These are phyloP conservation scores for Monosporozyma solicola DNA, from an alignment of 805 yeast species.

Conservation along the genomic window DNA sequence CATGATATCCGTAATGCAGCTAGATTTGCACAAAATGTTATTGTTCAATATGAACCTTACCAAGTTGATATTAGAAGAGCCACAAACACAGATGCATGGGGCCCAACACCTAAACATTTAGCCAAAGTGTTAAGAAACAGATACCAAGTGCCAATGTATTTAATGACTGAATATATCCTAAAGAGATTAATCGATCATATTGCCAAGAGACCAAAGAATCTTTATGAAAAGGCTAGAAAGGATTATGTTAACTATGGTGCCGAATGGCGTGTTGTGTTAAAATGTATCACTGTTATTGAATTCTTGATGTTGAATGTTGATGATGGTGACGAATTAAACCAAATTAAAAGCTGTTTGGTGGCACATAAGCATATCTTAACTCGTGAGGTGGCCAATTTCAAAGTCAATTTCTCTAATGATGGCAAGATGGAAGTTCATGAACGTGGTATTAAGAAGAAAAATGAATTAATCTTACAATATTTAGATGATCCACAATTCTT, in stretches of 20 bases:
- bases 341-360: constrained; percentile 23
- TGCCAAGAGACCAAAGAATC: constrained; percentile 29
- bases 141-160: constrained; percentile 25
- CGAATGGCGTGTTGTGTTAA: constrained; percentile 35
- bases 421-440: constrained; percentile 34
- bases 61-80: constrained; percentile 36
- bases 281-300: constrained; percentile 31
- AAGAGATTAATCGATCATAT: constrained; percentile 31
- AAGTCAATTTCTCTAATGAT: constrained; percentile 27
- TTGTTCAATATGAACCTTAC: constrained; percentile 32
- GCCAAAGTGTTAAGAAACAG: constrained; percentile 27
- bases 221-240: constrained; percentile 32
- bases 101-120: constrained; percentile 39
- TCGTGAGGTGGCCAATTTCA: constrained; percentile 24
- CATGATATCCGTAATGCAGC: constrained; percentile 35
- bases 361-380: constrained; percentile 28
- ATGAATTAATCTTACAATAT: constrained; percentile 24
- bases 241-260: constrained; percentile 34
- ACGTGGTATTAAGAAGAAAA: constrained; percentile 29
- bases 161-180: constrained; percentile 29
- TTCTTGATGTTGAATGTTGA: constrained; percentile 28
- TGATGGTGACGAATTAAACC: constrained; percentile 27
- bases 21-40: constrained; percentile 32
- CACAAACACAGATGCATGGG: constrained; percentile 46
- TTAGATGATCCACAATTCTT: constrained; percentile 25